phyloP scores from a whole-genome alignment of 257 asterid species.

The Henckelia pumila region DNA sequence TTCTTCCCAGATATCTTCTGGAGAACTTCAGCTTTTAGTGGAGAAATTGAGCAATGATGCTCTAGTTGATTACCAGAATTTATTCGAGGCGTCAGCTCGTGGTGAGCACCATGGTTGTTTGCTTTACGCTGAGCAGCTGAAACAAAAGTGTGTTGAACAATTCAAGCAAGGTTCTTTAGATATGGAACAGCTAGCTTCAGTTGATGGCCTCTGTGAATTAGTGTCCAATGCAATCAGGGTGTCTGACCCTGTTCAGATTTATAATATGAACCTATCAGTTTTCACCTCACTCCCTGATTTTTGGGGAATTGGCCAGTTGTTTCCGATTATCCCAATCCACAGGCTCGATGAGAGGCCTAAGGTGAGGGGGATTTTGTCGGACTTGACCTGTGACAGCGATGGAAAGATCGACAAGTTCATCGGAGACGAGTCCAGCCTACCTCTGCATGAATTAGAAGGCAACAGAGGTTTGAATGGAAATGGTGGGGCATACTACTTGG shows the following conservation, averaged over 20 bases:
- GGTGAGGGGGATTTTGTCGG: constrained; percentile 48
- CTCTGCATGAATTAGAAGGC: constrained; percentile 47
- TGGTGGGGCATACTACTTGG: constrained; percentile 44
- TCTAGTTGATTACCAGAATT: constrained; percentile 37
- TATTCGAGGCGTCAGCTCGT: constrained; percentile 39
- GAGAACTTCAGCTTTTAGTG: constrained; percentile 34
- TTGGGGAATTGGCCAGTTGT: constrained; percentile 59
- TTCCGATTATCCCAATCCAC: constrained; percentile 59
- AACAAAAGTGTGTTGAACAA: constrained; percentile 65
- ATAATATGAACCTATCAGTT: constrained; percentile 50
- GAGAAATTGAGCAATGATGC: constrained; percentile 45
- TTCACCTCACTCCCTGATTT: constrained; percentile 66
- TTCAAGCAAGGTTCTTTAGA: constrained; percentile 58
- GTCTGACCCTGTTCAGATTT: constrained; percentile 39
- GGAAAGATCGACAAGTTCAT: constrained; percentile 54
- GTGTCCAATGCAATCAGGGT: constrained; percentile 43
- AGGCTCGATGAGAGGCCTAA: constrained; percentile 47
- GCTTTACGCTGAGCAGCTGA: constrained; percentile 53
- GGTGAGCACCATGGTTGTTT: constrained; percentile 46
- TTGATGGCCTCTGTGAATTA: constrained; percentile 51
- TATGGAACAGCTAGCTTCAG: constrained; percentile 63
- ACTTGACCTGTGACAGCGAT: constrained; percentile 61
- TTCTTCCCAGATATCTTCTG: constrained; percentile 26
- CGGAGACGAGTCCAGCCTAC: constrained; percentile 60
- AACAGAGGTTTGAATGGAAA: constrained; percentile 17